Conservation (phyloP, 768 basidiomycete species). For the Boletus sensibilis region DNA sequence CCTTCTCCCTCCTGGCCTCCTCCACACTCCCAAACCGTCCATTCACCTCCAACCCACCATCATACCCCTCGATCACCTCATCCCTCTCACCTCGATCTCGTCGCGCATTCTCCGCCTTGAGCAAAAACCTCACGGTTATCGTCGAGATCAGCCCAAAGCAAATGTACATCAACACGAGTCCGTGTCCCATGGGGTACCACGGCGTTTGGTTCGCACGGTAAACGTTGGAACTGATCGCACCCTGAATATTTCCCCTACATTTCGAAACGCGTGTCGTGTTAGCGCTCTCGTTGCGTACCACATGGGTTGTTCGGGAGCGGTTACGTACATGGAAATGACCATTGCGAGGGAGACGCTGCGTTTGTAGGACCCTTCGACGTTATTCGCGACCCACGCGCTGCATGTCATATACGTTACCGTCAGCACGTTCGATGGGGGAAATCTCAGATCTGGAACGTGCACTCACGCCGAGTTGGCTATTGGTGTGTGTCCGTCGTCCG, state of each 20-base stretch:
- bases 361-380: conserved; percentile 74
- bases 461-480: conserved; percentile 60
- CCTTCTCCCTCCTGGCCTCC: conserved; percentile 68
- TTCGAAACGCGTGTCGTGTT: neutral
- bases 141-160: conserved; percentile 56
- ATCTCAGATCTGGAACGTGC: neutral
- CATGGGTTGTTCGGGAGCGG: neutral
- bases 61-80: conserved; percentile 52
- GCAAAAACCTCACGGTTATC: conserved; percentile 37
- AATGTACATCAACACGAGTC: conserved; percentile 73
- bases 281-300: neutral
- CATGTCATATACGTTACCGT: neutral
- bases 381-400: conserved; percentile 62
- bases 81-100: conserved; percentile 68
- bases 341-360: conserved; percentile 69
- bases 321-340: conserved; percentile 59
- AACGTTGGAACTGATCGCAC: conserved; percentile 76
- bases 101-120: conserved; percentile 60
- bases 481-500: neutral
- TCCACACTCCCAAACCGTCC: conserved; percentile 56
- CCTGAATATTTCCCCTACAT: conserved; percentile 66
- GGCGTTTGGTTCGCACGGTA: conserved; percentile 67
- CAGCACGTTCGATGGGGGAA: neutral
- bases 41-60: conserved; percentile 45
- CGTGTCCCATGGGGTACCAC: conserved; percentile 62